Evolutionary conservation across 176 grass and related monocot genomes (phyloP).

Genomic region (Oryza officinalis): DNA sequence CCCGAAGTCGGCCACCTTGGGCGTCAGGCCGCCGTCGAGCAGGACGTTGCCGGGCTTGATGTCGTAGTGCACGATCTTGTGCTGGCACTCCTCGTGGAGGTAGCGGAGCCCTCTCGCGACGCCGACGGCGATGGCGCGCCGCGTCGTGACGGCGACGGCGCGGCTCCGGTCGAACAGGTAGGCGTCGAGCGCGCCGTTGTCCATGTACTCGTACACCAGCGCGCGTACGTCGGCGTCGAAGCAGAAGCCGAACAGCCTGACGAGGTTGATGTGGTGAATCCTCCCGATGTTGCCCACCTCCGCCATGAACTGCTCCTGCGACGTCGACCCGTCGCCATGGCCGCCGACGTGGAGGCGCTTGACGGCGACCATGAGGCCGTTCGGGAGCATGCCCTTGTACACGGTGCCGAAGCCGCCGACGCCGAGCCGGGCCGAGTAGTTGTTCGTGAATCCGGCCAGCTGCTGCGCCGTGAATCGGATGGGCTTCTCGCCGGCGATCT

Average conservation of each 20-base stretch:
- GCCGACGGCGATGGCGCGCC: constrained; percentile 31
- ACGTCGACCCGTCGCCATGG: constrained; percentile 32
- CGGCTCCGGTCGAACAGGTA: constrained; percentile 22
- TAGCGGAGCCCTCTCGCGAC: constrained; percentile 38
- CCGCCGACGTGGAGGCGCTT: constrained; percentile 50
- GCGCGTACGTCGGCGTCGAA: constrained; percentile 55
- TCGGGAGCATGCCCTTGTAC: constrained; percentile 52
- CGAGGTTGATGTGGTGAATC: constrained; percentile 75
- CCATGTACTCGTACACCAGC: constrained; percentile 60
- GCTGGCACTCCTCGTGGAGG: constrained; percentile 55
- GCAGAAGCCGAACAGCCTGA: constrained; percentile 86
- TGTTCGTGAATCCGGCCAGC: constrained; percentile 38
- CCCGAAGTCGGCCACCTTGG: constrained; percentile 46
- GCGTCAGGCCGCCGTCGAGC: constrained; percentile 5
- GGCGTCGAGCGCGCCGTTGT: constrained; percentile 24
- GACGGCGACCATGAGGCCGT: constrained; percentile 40
- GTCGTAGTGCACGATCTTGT: constrained; percentile 55
- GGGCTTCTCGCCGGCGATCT: constrained; percentile 43
- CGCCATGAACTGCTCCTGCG: constrained; percentile 69
- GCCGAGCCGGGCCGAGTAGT: constrained; percentile 38
- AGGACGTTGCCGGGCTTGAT: constrained; percentile 49
- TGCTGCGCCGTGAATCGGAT: constrained; percentile 53
- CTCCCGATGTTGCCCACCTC: constrained; percentile 65
- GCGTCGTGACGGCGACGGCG: not conserved
- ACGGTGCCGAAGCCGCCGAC: constrained; percentile 71